These are phyloP conservation scores for Flaveria brownii DNA, from an alignment of 129 eudicot genomes.

Conservation along the genomic window DNA sequence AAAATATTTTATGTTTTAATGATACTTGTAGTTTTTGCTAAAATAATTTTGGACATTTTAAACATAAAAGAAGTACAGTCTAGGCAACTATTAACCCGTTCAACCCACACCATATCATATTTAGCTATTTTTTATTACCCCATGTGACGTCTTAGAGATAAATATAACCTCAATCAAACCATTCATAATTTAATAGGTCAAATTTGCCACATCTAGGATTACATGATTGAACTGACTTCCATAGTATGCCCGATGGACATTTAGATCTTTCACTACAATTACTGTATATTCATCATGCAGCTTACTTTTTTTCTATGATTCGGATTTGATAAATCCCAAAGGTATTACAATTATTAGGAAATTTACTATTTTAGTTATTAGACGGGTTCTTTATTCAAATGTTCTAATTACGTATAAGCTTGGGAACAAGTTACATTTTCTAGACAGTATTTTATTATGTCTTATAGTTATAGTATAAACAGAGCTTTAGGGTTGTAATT, in stretches of 20 bases:
- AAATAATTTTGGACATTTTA: neutral
- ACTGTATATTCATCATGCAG: neutral
- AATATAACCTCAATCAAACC: neutral
- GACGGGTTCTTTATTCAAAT: too few species aligned
- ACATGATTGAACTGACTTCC: constrained; percentile 9
- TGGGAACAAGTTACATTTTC: too few species aligned
- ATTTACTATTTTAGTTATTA: too few species aligned
- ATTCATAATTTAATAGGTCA: neutral
- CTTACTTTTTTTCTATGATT: neutral
- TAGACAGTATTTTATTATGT: too few species aligned
- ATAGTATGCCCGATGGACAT: neutral
- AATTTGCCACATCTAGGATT: neutral
- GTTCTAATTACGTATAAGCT: too few species aligned
- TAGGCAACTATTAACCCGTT: neutral
- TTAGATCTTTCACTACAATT: neutral
- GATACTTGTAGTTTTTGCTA: neutral
- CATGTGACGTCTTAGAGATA: neutral
- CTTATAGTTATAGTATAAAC: too few species aligned
- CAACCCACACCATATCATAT: neutral
- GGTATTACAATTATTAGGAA: too few species aligned
- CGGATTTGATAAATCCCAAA: too few species aligned
- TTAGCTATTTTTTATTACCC: neutral
- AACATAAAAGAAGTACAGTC: neutral
- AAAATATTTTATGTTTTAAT: neutral
- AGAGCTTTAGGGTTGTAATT: too few species aligned